Conservation (phyloP, 768 basidiomycete genomes). For the Russula sp. region DNA sequence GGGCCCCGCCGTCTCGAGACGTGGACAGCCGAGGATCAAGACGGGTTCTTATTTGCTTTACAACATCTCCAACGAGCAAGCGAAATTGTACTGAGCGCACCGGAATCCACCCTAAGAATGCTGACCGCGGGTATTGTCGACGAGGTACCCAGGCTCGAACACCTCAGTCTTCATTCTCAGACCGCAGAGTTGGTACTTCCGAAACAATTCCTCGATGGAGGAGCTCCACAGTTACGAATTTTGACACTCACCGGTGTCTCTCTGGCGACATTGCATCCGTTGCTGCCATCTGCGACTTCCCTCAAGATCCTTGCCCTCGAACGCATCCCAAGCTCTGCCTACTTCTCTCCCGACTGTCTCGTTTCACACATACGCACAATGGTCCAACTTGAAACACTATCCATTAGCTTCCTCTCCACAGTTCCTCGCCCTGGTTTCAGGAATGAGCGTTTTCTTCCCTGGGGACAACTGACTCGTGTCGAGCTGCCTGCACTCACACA, state of each 20-base stretch:
- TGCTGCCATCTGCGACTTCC: conserved; percentile 5
- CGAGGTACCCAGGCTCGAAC: conserved; percentile 6
- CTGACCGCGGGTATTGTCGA: conserved; percentile 3
- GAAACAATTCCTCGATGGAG: conserved; percentile 6
- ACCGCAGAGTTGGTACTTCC: conserved; percentile 11
- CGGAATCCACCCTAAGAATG: not conserved
- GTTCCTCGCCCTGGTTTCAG: conserved; percentile 11
- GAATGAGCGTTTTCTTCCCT: not conserved
- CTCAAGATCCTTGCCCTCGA: conserved; percentile 17
- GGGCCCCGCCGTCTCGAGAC: not conserved
- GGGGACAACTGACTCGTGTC: not conserved
- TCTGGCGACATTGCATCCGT: not conserved
- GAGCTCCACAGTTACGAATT: conserved; percentile 7
- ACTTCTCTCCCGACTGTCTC: conserved; percentile 13
- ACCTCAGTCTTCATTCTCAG: conserved; percentile 10
- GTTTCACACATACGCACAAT: conserved; percentile 4
- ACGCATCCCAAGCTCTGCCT: conserved; percentile 9
- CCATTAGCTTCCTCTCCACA: conserved; percentile 13
- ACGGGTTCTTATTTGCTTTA: not conserved
- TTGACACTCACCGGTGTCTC: conserved; percentile 10
- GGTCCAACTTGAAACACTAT: conserved; percentile 4
- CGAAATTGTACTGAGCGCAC: conserved; percentile 11
- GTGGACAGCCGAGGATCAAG: conserved; percentile 4
- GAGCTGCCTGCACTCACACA: conserved; percentile 11
- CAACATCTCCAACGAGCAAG: not conserved